These are phyloP conservation scores for Penicillium sp. DNA, from an alignment of 2,329 filamentous ascomycete species.

Conservation along the genomic window DNA sequence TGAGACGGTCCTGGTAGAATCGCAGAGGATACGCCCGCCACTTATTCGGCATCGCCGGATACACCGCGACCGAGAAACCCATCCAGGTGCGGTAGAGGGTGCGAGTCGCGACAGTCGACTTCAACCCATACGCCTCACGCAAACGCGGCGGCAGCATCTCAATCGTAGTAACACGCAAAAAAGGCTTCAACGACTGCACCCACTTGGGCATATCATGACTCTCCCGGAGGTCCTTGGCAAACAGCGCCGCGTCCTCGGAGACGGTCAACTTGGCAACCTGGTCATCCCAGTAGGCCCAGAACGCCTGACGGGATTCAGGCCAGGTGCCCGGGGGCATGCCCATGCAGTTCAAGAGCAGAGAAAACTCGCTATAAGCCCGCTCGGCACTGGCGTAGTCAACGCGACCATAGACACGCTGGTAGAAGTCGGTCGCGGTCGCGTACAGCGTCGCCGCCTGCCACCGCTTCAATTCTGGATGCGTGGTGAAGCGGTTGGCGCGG, in stretches of 20 bases:
- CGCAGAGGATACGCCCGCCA: conserved; percentile 31
- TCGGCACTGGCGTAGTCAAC: conserved; percentile 33
- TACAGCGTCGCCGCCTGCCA: conserved; percentile 39
- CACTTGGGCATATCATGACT: conserved; percentile 29
- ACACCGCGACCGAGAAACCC: conserved; percentile 33
- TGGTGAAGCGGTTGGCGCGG: conserved; percentile 22
- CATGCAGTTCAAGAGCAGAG: conserved; percentile 28
- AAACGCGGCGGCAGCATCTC: conserved; percentile 36
- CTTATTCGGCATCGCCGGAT: conserved; percentile 33
- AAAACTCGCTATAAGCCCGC: conserved; percentile 32
- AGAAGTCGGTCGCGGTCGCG: conserved; percentile 37
- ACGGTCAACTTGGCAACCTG: conserved; percentile 30
- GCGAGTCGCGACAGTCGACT: conserved; percentile 26
- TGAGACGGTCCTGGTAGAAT: conserved; percentile 32
- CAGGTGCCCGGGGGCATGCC: conserved; percentile 29
- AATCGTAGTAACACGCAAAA: conserved; percentile 31
- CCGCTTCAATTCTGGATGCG: conserved; percentile 24
- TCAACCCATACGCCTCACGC: conserved; percentile 35
- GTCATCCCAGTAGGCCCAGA: conserved; percentile 39
- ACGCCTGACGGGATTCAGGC: conserved; percentile 31
- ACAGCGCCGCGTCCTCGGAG: conserved; percentile 28
- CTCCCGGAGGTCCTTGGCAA: conserved; percentile 30
- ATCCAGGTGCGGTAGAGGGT: conserved; percentile 32
- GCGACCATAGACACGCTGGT: conserved; percentile 36
- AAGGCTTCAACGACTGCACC: conserved; percentile 31